Conservation (phyloP, 2,329 filamentous ascomycete species). For the Sclerotinia borealis region DNA sequence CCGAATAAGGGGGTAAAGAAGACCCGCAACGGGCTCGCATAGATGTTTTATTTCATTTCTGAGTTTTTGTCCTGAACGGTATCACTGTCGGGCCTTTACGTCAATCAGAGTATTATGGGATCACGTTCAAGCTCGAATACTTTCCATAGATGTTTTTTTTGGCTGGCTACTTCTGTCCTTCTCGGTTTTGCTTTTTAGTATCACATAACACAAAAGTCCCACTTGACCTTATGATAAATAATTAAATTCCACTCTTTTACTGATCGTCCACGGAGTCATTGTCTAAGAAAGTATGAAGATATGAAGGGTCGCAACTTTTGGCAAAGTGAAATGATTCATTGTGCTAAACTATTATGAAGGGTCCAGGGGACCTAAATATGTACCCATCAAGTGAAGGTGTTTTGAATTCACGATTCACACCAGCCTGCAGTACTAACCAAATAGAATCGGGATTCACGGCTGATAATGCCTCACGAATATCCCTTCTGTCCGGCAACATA, state of each 20-base stretch:
- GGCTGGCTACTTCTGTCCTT: neutral
- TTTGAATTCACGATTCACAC: conserved; percentile 27
- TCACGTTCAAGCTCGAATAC: neutral
- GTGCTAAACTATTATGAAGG: neutral
- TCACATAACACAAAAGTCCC: neutral
- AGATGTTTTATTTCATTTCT: neutral
- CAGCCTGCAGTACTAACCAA: conserved; percentile 50
- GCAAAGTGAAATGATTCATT: neutral
- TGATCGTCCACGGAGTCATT: neutral
- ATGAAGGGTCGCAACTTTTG: neutral
- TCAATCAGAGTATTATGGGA: neutral
- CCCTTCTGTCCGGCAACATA: conserved; percentile 39
- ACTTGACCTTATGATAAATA: neutral
- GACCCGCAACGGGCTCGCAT: neutral
- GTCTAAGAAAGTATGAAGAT: neutral
- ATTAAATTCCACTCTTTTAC: conserved; percentile 3
- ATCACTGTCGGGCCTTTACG: neutral
- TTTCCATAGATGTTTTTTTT: neutral
- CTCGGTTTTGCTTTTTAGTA: neutral
- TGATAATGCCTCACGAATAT: conserved; percentile 54
- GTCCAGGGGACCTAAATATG: conserved; percentile 27
- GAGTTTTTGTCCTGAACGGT: neutral
- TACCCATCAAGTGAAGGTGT: conserved; percentile 40
- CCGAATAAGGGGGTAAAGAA: conserved; percentile 42
- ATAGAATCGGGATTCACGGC: conserved; percentile 67